Evolutionary conservation across 2,329 filamentous ascomycete genomes (phyloP).

Genomic region (Whalleya microplaca): DNA sequence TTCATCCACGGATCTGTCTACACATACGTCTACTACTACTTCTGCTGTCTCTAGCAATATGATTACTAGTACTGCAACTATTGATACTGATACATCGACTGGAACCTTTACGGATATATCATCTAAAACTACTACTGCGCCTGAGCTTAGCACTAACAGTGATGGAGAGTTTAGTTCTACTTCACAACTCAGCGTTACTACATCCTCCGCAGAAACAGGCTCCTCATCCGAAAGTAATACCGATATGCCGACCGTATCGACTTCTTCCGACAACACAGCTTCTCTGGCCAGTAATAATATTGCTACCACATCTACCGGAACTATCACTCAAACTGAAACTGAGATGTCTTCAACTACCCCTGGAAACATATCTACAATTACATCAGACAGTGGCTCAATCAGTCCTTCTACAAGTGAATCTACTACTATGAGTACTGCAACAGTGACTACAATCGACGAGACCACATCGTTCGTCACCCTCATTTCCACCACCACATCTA

Average conservation of each 20-base stretch:
- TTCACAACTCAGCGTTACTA: no score
- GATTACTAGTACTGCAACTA: background rate
- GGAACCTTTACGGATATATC: no score
- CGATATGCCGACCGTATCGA: no score
- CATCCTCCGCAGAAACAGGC: no score
- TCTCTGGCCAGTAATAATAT: no score
- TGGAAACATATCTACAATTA: background rate
- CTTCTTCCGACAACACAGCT: no score
- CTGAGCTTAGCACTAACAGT: no score
- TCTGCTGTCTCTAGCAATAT: background rate
- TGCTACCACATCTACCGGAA: no score
- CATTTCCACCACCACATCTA: slow-evolving; percentile 32
- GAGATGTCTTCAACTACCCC: background rate
- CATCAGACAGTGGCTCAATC: background rate
- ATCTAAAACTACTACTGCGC: no score
- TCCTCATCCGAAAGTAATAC: no score
- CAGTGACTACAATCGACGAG: slow-evolving; percentile 30
- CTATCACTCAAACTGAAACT: background rate
- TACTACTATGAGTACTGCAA: slow-evolving; percentile 12
- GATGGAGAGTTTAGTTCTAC: no score
- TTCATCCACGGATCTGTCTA: background rate
- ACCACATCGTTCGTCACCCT: slow-evolving; percentile 32
- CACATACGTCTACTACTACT: background rate
- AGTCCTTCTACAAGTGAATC: background rate
- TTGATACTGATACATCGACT: background rate